phyloP scores from a whole-genome alignment of 495 filamentous ascomycete species.

The Sphaerosporella brunnea region DNA sequence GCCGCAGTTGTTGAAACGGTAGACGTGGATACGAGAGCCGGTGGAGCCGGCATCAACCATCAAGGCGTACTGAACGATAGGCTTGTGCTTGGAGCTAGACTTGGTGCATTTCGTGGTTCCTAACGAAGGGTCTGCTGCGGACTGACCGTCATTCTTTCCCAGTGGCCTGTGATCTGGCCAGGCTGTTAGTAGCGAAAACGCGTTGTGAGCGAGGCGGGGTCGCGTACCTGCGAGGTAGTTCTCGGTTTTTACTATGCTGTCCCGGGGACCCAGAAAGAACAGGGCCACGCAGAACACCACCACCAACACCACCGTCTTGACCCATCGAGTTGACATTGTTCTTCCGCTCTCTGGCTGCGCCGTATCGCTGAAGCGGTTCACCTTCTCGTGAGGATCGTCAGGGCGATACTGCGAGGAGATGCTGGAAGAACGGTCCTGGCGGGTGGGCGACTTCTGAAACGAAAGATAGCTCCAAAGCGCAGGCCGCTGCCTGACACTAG shows the following conservation, averaged over 20 bases:
- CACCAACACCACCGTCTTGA: conserved; percentile 49
- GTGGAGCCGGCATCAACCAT: conserved; percentile 99
- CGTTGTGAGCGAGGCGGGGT: neutral
- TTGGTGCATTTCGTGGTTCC: conserved; percentile 59
- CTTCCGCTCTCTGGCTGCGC: conserved; percentile 25
- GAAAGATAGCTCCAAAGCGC: conserved; percentile 24
- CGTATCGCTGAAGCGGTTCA: neutral
- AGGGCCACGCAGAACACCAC: conserved; percentile 42
- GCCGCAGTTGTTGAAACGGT: conserved; percentile 97
- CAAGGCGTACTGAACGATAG: conserved; percentile 85
- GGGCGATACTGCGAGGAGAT: conserved; percentile 23
- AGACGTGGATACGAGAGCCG: conserved; percentile 93
- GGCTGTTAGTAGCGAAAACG: neutral
- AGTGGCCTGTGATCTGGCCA: neutral
- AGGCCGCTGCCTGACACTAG: conserved; percentile 24
- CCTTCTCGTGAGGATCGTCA: conserved; percentile 32
- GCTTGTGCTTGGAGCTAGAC: conserved; percentile 67
- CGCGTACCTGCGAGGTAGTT: conserved; percentile 23
- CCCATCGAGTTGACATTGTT: conserved; percentile 33
- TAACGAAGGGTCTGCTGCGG: conserved; percentile 39
- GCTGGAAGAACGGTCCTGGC: conserved; percentile 22
- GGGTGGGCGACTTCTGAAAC: conserved; percentile 14
- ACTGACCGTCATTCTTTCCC: conserved; percentile 29
- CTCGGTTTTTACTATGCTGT: conserved; percentile 26
- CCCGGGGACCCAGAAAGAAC: conserved; percentile 41